phyloP scores from a whole-genome alignment of 2,329 filamentous ascomycete species.

The Fusarium concolor region DNA sequence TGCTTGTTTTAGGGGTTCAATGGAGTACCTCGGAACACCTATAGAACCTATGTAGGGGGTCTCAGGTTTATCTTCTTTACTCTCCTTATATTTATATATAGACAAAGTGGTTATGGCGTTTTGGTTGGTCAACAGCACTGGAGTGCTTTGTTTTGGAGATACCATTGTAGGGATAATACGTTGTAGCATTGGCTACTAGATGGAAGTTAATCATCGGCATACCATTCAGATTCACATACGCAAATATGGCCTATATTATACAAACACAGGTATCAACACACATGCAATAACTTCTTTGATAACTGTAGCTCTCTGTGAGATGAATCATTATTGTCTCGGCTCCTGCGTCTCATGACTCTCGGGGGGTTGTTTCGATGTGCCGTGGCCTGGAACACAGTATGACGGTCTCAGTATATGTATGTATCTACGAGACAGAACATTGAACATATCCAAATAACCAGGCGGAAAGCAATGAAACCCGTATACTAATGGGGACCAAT shows the following conservation, averaged over 20 bases:
- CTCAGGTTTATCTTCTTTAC: constrained; percentile 2
- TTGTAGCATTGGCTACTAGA: neutral
- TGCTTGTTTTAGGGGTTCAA: neutral
- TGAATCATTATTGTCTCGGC: neutral
- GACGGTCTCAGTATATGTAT: neutral
- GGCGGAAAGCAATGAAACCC: no score
- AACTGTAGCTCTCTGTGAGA: no score
- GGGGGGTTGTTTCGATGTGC: neutral
- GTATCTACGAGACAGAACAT: neutral
- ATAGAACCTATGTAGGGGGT: neutral
- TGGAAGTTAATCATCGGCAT: neutral
- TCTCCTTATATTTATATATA: constrained; percentile 4
- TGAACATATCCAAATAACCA: no score
- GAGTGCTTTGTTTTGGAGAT: constrained; percentile 24
- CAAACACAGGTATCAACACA: neutral
- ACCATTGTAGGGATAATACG: constrained; percentile 30
- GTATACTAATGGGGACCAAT: neutral
- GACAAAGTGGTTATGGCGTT: constrained; percentile 32
- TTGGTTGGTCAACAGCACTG: constrained; percentile 4
- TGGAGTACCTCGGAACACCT: neutral
- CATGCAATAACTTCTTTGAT: no score
- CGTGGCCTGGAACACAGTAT: neutral
- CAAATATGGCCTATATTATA: neutral
- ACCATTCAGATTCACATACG: neutral
- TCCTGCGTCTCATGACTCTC: no score